Base-by-base conservation (phyloP, 169 alveolate species). In the Eimeria maxima region DNA sequence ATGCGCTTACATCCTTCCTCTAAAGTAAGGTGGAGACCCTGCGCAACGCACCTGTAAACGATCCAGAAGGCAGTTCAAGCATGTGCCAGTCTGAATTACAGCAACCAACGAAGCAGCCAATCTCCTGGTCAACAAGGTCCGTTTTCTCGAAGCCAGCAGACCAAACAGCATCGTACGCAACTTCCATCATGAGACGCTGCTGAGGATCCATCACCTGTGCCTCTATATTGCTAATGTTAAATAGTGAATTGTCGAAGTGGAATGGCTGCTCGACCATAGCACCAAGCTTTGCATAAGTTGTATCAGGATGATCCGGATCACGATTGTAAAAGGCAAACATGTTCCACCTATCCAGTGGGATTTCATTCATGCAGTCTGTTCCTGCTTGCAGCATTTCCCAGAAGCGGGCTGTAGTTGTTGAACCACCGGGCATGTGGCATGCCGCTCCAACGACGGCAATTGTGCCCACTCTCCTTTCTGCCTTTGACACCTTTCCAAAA, bases 31-130 rank as follows among this genome's bases (percentile, higher is more conserved):
- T n/a, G 1, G 33, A n/a, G 20, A 20, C n/a, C 20, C 60, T 13
- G 60, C 33, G 8, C 2, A 45, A 45, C 89, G 67, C 81, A 91
- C 95, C 95, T 76, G 95, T 91, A 60, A 94, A 94, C 78, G 96
- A 90, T 3, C 96, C 96, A 53, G 95, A 81, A 0, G 96, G 96
- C 22, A 94, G 55, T 29, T 84, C 95, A 3, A 95, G 94, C 93
- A 92, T 81, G 45, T 95, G 95, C 98, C 98, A 97, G 27, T 97
- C 98, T 24, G 95, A 78, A 55, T 95, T 96, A 93, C 98, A 96
- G 90, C 97, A 95, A 29, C 98, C 98, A 63, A 97, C 95, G 86
- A 96, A 96, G 57, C 95, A 97, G 38, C 98, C 98, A 16, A 96
- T 95, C 29, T 71, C 84, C 5, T 90, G 84, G 47, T 33, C 38